A percentile compares a stretch with the other conserved stretches of the same genome.
phyloP scores from a whole-genome alignment of 2,329 filamentous ascomycete genomes.

The Sordariomycetes sp. region DNA sequence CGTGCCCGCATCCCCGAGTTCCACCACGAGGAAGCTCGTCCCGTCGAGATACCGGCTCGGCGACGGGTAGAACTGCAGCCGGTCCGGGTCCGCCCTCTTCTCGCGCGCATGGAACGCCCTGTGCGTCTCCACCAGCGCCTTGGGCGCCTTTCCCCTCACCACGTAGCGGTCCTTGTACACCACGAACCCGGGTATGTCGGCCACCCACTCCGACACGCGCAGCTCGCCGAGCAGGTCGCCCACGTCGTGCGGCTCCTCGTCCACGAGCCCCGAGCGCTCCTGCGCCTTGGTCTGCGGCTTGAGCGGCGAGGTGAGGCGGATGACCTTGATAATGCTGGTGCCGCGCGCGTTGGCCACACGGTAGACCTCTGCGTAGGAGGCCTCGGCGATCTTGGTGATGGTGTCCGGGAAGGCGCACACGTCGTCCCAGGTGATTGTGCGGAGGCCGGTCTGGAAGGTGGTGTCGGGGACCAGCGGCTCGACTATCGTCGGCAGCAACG shows the following conservation, averaged over 20 bases:
- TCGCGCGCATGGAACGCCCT: constrained; percentile 42
- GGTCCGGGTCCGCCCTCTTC: constrained; percentile 43
- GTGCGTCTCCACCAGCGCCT: constrained; percentile 46
- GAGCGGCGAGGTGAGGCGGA: constrained; percentile 47
- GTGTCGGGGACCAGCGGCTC: not conserved
- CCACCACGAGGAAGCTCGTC: constrained; percentile 50
- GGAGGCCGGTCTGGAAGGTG: constrained; percentile 18
- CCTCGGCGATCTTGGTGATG: constrained; percentile 55
- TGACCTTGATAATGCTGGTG: constrained; percentile 55
- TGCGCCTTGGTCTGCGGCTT: constrained; percentile 47
- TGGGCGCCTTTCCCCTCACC: constrained; percentile 43
- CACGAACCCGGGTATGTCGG: constrained; percentile 54
- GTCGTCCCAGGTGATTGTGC: constrained; percentile 43
- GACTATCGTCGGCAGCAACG: not conserved
- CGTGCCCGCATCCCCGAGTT: constrained; percentile 51
- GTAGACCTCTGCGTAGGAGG: constrained; percentile 57
- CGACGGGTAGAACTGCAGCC: constrained; percentile 51
- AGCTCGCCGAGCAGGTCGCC: constrained; percentile 48
- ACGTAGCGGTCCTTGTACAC: constrained; percentile 55
- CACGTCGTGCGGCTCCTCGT: constrained; percentile 46
- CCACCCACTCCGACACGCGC: constrained; percentile 51
- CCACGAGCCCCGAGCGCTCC: constrained; percentile 40
- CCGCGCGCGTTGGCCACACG: constrained; percentile 47
- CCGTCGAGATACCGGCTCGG: constrained; percentile 47
- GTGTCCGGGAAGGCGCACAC: constrained; percentile 40